A percentile compares a stretch with the other conserved stretches of the same genome.
Conservation (phyloP, 2,329 filamentous ascomycete genomes). For the Hypoxylon sp. region DNA sequence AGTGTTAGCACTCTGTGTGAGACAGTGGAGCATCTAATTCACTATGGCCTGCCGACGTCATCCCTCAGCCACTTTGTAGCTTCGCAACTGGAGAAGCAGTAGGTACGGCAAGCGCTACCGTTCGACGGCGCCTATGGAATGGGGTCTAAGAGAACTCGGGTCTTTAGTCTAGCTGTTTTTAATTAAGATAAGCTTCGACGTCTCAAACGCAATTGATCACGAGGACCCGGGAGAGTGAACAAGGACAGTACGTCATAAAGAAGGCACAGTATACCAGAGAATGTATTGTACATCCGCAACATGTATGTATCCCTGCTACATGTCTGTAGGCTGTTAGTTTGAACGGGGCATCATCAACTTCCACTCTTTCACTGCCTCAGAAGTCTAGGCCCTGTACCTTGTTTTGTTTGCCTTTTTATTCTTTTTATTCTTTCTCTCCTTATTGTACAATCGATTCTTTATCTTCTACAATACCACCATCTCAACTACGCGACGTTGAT, state of each 20-base stretch:
- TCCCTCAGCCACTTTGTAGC: conserved; percentile 38
- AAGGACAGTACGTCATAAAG: conserved; percentile 12
- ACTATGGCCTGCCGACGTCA: conserved; percentile 36
- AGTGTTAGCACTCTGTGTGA: neutral
- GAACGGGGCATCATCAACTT: conserved; percentile 8
- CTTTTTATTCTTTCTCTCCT: conserved; percentile 20
- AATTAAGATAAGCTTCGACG: conserved; percentile 32
- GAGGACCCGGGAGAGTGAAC: neutral
- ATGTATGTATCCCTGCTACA: neutral
- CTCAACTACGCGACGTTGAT: neutral
- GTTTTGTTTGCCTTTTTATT: conserved; percentile 18
- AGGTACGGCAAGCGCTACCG: conserved; percentile 19
- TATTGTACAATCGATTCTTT: conserved; percentile 13
- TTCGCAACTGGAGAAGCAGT: conserved; percentile 4
- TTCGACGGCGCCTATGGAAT: conserved; percentile 19
- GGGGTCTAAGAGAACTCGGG: conserved; percentile 17
- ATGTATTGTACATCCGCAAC: neutral
- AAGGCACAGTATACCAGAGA: conserved; percentile 18
- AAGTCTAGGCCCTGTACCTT: conserved; percentile 12
- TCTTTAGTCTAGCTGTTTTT: conserved; percentile 12
- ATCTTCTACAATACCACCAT: conserved; percentile 19
- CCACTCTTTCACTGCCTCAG: conserved; percentile 26
- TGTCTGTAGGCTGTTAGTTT: neutral
- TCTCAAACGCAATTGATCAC: conserved; percentile 18
- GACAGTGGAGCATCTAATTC: conserved; percentile 26